phyloP scores from a whole-genome alignment of 345 rosid genomes.

The Populus euphratica region DNA sequence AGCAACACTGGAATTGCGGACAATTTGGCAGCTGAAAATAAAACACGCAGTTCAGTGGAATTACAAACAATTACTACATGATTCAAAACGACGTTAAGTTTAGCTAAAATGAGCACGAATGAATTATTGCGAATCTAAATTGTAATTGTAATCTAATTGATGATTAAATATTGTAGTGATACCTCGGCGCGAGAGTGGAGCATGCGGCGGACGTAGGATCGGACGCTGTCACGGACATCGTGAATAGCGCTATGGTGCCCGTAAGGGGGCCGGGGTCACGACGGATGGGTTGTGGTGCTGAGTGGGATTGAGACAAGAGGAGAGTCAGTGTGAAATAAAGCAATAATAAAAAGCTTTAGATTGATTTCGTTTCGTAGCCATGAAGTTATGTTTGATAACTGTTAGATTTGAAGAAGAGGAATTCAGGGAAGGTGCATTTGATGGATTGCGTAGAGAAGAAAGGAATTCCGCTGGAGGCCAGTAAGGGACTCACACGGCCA shows the following conservation, averaged over 20 bases:
- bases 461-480: no score
- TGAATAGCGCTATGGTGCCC: conserved; percentile 99
- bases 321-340: conserved; percentile 10
- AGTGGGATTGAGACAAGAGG: conserved; percentile 3
- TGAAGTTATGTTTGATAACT: background rate
- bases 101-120: background rate
- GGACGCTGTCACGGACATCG: conserved; percentile 78
- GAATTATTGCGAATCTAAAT: background rate
- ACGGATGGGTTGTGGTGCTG: conserved; percentile 75
- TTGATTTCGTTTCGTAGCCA: conserved; percentile 1
- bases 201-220: conserved; percentile 89
- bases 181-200: conserved; percentile 99
- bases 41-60: background rate
- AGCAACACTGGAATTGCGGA: background rate
- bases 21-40: background rate
- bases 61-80: background rate
- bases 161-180: background rate
- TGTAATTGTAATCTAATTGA: background rate
- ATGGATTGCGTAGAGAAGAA: background rate
- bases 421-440: background rate
- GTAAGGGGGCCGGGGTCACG: conserved; percentile 86
- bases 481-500: no score
- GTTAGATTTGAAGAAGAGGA: background rate
- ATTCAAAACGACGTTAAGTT: background rate
- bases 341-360: background rate